Evolutionary conservation across 2,329 filamentous ascomycete genomes (phyloP), one percentile per base, ranked within the genome.

Genomic region (Xylaria sp.): DNA sequence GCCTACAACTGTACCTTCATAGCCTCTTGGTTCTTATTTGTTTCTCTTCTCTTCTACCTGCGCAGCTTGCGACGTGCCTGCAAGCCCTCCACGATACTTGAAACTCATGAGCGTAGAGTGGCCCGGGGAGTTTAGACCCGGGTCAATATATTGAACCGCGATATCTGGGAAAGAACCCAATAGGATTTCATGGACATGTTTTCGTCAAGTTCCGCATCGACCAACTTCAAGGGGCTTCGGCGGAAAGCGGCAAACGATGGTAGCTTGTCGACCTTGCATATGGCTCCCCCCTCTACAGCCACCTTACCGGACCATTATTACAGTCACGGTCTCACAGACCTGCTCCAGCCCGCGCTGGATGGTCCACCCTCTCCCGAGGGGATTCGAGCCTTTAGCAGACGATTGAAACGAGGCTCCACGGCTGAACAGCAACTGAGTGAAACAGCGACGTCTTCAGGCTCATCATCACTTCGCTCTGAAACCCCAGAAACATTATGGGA

Each of bases 311-410:
- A 67, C 62, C 62, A 66, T 54, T 63, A 65, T 56, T 53, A 66
- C 38, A 57, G 56, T 27, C 54, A 71, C 39, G 51, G 60, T 63
- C 62, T 81, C 54, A 73, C 79, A 66, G 83, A 85, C 65, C 80
- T 86, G 61, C 77, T 90, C 64, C 86, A 85, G 65, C 86, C 87
- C 55, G 83, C 87, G 67, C 78, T 89, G 63, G 86, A 90, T 71
- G 85, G 86, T 20, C 87, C 87, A 45, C 87, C 87, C 0, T 90
- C 87, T 38, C 86, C 88, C 31, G 84, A 87, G 72, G 83, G 83
- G 68, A 83, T 89, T 71, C 84, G 87, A 70, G 85, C 85, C 65
- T 80, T 89, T 59, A 88, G 81, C 75, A 70, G 71, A 62, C 70
- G 89, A 77, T 84, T 88, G 82, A 87, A 84, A 76, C 81, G 83